Conservation (phyloP, 495 filamentous ascomycete genomes). For the Tuber brumale region DNA sequence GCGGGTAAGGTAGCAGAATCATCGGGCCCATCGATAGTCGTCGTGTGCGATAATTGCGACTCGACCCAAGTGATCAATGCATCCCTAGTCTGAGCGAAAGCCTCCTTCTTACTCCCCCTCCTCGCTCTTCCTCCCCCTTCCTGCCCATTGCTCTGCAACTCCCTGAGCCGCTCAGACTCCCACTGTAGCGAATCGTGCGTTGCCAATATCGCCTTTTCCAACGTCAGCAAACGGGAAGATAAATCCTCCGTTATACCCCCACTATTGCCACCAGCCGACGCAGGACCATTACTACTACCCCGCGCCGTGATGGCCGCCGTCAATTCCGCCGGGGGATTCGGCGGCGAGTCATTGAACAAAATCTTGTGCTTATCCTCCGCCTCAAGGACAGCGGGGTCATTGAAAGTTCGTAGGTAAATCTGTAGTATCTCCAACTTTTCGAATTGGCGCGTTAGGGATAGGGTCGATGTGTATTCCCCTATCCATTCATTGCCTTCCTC, state of each 20-base stretch:
- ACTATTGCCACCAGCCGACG: neutral
- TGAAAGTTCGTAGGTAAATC: conserved; percentile 32
- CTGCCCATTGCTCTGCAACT: conserved; percentile 11
- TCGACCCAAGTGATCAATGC: conserved; percentile 32
- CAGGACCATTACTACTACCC: conserved; percentile 13
- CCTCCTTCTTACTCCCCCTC: conserved; percentile 29
- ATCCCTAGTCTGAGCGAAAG: conserved; percentile 23
- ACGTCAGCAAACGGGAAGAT: conserved; percentile 9
- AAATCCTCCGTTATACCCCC: conserved; percentile 23
- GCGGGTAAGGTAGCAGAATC: neutral
- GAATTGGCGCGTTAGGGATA: conserved; percentile 28
- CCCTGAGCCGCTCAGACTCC: conserved; percentile 24
- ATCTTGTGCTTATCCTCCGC: conserved; percentile 3
- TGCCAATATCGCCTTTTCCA: conserved; percentile 33
- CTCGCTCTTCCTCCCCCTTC: conserved; percentile 5
- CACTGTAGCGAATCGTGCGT: conserved; percentile 19
- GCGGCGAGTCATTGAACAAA: conserved; percentile 25
- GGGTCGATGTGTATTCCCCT: conserved; percentile 29
- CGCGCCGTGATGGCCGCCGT: conserved; percentile 14
- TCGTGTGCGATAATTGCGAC: conserved; percentile 21
- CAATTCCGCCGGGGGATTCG: conserved; percentile 24
- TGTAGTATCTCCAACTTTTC: conserved; percentile 31
- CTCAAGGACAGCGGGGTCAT: conserved; percentile 21
- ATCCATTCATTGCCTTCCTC: conserved; percentile 22
- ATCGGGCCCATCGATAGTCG: neutral